Evolutionary conservation across 179 eudicot species (phyloP).

Genomic region (Pouteria campechiana): DNA sequence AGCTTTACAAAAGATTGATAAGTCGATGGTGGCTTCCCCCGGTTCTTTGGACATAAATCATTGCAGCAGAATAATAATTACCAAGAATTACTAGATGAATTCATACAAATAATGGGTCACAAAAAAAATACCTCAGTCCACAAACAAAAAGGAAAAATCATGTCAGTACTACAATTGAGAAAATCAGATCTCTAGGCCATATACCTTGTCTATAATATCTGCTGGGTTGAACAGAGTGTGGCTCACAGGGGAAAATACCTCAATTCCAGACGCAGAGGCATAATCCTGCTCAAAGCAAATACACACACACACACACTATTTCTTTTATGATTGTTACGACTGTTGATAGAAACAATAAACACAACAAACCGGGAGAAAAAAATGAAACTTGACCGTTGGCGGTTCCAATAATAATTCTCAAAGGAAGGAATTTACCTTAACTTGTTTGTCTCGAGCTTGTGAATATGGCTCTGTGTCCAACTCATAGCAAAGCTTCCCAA

Average conservation of each 20-base stretch:
- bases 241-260: slow-evolving; percentile 77
- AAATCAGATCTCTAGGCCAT: too few species aligned
- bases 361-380: too few species aligned
- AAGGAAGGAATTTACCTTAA: slow-evolving; percentile 48
- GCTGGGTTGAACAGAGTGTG: slow-evolving; percentile 87
- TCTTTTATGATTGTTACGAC: too few species aligned
- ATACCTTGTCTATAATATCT: slow-evolving; percentile 73
- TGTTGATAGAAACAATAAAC: too few species aligned
- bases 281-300: slow-evolving; percentile 47
- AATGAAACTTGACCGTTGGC: too few species aligned
- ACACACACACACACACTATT: too few species aligned
- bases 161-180: neutral
- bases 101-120: too few species aligned
- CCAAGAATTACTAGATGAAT: too few species aligned
- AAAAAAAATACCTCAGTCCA: neutral
- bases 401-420: too few species aligned
- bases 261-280: slow-evolving; percentile 51
- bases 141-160: neutral
- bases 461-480: slow-evolving; percentile 86
- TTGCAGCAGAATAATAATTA: too few species aligned
- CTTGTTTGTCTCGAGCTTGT: slow-evolving; percentile 60
- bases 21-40: slow-evolving; percentile 70
- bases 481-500: slow-evolving; percentile 78
- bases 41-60: slow-evolving; percentile 32
- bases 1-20: slow-evolving; percentile 73